Evolutionary conservation across 495 filamentous ascomycete species (phyloP).

Genomic region (Penicillium turbatum): DNA sequence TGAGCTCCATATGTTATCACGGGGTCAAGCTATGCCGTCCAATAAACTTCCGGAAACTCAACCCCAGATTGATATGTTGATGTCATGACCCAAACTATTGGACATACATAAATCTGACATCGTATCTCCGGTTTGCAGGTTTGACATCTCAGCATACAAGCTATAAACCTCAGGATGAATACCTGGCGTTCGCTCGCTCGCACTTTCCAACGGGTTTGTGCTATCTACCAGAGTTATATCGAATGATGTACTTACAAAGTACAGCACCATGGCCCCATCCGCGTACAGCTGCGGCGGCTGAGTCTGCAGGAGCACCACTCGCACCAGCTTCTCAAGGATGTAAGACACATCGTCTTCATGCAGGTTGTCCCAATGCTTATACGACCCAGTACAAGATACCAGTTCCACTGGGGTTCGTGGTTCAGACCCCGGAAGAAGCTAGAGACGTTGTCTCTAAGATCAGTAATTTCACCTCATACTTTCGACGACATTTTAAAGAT

Average conservation of each 20-base stretch:
- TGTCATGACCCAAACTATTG: slow-evolving; percentile 2
- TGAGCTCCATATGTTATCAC: no score
- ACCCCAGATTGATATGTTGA: slow-evolving; percentile 8
- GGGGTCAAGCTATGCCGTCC: not conserved
- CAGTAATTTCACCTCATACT: slow-evolving; percentile 7
- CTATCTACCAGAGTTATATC: no score
- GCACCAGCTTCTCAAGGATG: slow-evolving; percentile 27
- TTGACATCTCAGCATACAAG: not conserved
- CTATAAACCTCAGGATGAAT: not conserved
- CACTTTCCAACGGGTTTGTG: not conserved
- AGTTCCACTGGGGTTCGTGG: slow-evolving; percentile 26
- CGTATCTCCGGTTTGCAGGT: not conserved
- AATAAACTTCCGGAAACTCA: slow-evolving; percentile 5
- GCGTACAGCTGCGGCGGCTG: slow-evolving; percentile 18
- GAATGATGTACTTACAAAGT: not conserved
- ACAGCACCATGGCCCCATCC: slow-evolving; percentile 8
- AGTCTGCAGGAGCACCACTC: slow-evolving; percentile 28
- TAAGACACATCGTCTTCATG: not conserved
- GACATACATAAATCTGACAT: not conserved
- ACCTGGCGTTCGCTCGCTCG: not conserved
- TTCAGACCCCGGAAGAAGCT: slow-evolving; percentile 21
- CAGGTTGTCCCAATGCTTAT: slow-evolving; percentile 3
- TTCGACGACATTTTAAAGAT: not conserved
- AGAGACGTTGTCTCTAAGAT: slow-evolving; percentile 23
- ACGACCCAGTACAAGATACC: slow-evolving; percentile 24